Base-by-base conservation (phyloP, 257 asterid genomes). In the Cinchona pubescens region DNA sequence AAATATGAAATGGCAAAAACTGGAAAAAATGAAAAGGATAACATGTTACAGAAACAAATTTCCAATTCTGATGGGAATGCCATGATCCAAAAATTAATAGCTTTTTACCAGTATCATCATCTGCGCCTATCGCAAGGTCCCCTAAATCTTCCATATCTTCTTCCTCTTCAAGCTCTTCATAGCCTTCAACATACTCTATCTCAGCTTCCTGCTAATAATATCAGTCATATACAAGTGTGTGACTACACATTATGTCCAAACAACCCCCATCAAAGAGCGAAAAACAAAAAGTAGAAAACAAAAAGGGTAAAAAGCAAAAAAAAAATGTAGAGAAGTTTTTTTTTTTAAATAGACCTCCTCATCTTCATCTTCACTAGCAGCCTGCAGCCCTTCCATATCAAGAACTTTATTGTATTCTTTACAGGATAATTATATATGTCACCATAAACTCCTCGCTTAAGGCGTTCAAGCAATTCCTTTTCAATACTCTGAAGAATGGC, bases 111-210 rank as follows among this genome's bases (percentile, higher is more conserved):
- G 82, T 45, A 71, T 84, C 86, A 66, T 77, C 86, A 70, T 85
- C 86, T 61, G 62, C 29, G 19, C 75, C 74, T 3, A 30, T 27
- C 12, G 60, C 62, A 8, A 42, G 19, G 71, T 82, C 87, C 46
- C 80, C 92, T 76, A 91, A 79, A 82, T 92, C 99, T 81, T 95
- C 98, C 60, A 92, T 92, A 74, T 92, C 98, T 0, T 92, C 97
- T 80, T 90, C 98, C 81, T 90, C 98, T 81, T 92, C 98, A 42
- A 95, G 97, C 29, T 87, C 96, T 80, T 91, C 99, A 73, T 86
- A 87, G 40, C 96, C 97, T 86, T 95, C 98, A 56, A 95, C 96
- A 76, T 87, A 92, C 82, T 92, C 98, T 56, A 84, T 83, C 80
- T 81, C 89, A 27, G 61, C 72, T 75, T 92, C 97, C 96, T 92